These are phyloP conservation scores for Apiospora saccharicola DNA, from an alignment of 2,329 filamentous ascomycete species.

Conservation along the genomic window DNA sequence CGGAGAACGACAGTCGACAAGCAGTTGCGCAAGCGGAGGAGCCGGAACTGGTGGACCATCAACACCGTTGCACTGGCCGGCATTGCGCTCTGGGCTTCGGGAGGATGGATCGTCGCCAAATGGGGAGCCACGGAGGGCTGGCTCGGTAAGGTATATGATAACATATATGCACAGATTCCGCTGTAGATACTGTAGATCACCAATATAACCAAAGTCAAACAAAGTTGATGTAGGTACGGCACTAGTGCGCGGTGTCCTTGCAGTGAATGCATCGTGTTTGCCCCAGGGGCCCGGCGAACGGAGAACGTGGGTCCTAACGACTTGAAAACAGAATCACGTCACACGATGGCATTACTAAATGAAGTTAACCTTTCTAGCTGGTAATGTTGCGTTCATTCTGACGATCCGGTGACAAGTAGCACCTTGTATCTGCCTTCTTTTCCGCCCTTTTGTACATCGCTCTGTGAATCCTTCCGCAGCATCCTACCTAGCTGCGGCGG, in stretches of 20 bases:
- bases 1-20: conserved; percentile 57
- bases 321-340: background rate
- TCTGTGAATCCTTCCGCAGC: background rate
- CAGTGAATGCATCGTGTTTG: background rate
- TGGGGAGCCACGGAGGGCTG: conserved; percentile 77
- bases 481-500: background rate
- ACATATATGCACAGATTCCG: conserved; percentile 58
- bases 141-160: conserved; percentile 82
- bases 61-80: conserved; percentile 68
- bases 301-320: background rate
- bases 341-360: background rate
- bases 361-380: background rate
- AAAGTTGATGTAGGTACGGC: background rate
- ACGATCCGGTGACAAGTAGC: rapidly evolving
- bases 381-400: background rate
- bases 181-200: background rate
- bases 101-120: conserved; percentile 76
- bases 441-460: background rate
- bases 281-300: background rate
- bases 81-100: conserved; percentile 79
- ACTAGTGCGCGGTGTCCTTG: background rate
- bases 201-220: background rate
- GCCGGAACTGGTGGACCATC: conserved; percentile 74
- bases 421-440: background rate
- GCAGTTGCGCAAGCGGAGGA: conserved; percentile 60